Base-by-base conservation (phyloP, 768 basidiomycete species). In the Tephrocybe rancida region DNA sequence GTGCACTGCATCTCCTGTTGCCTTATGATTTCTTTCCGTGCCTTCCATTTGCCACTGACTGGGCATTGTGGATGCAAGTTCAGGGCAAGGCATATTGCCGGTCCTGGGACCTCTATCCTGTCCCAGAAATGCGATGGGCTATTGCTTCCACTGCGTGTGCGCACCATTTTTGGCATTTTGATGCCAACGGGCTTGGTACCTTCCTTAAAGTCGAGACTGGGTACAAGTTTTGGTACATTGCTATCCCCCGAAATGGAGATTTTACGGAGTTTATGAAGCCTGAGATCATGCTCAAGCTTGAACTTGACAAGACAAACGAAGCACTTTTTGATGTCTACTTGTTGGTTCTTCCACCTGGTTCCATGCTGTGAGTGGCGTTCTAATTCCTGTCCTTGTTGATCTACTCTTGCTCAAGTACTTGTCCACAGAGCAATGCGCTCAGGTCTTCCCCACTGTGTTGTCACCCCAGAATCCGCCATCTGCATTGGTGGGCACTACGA, bases 401-500 rank as follows among this genome's bases (percentile, higher is more conserved):
- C n/a, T n/a, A n/a, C n/a, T n/a, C n/a, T n/a, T n/a, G n/a, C n/a
- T n/a, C n/a, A n/a, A n/a, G n/a, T n/a, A n/a, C n/a, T 22, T 35
- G 6, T 24, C 7, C 11, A 30, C 16, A 50, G 49, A 0, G n/a
- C 42, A 0, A 50, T 50, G 39, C 18, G 39, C 2, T 39, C 39
- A 0, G 22, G 27, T 10, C 18, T 50, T 6, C 49, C 49, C 18
- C 61, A 62, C 46, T 14, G 34, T 27, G 58, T 62, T 0, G 13
- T 51, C 3, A 57, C 49, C 0, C 49, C 51, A 1, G 19, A 22
- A n/a, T 16, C 46, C 13, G 13, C 58, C 25, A 55, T 59, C 13
- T 54, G 48, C 44, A 30, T 27, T 32, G 61, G 61, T n/a, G 58
- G 52, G 0, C 61, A 59, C 44, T 62, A 45, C 30, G 52, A 57